A percentile compares a stretch with the other conserved stretches of the same genome.
Evolutionary conservation across 2,329 filamentous ascomycete genomes (phyloP).

Genomic region (Thermoascus crustaceus): DNA sequence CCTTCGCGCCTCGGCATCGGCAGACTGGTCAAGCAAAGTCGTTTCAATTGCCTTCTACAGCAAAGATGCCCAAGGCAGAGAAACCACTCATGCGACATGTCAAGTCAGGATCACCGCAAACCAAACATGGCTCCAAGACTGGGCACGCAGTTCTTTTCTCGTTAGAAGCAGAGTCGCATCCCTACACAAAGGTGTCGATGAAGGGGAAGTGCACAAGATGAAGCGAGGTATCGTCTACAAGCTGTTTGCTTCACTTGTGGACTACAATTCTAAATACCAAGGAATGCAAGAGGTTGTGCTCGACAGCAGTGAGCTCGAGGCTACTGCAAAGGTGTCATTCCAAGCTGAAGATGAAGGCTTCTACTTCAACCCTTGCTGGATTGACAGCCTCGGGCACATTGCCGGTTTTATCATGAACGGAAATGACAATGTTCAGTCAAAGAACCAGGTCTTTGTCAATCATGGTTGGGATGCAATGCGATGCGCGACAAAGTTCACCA

Average conservation of each 20-base stretch:
- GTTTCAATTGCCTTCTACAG: conserved; percentile 5
- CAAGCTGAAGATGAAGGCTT: conserved; percentile 18
- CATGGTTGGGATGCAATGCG: conserved; percentile 27
- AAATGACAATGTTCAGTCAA: conserved; percentile 19
- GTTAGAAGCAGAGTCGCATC: conserved; percentile 24
- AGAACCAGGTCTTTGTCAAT: conserved; percentile 25
- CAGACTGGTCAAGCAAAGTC: conserved; percentile 3
- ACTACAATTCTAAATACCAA: conserved; percentile 25
- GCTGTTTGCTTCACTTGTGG: conserved; percentile 27
- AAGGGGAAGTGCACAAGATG: conserved; percentile 22
- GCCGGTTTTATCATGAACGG: conserved; percentile 33
- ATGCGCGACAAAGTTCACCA: no score
- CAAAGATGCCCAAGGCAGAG: conserved; percentile 3
- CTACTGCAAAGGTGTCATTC: conserved; percentile 25
- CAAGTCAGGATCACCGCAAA: conserved; percentile 3
- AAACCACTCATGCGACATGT: conserved; percentile 3
- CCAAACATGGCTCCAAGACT: conserved; percentile 19
- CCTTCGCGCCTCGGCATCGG: conserved; percentile 3
- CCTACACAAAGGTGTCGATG: conserved; percentile 19
- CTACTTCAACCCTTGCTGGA: conserved; percentile 26
- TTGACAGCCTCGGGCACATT: conserved; percentile 29
- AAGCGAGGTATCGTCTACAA: conserved; percentile 28
- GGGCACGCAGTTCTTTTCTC: conserved; percentile 21
- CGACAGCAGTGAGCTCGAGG: conserved; percentile 28
- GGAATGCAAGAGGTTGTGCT: conserved; percentile 31